These are phyloP conservation scores for Aristolochia contorta DNA, from an alignment of 164 flowering plant species.

Conservation along the genomic window DNA sequence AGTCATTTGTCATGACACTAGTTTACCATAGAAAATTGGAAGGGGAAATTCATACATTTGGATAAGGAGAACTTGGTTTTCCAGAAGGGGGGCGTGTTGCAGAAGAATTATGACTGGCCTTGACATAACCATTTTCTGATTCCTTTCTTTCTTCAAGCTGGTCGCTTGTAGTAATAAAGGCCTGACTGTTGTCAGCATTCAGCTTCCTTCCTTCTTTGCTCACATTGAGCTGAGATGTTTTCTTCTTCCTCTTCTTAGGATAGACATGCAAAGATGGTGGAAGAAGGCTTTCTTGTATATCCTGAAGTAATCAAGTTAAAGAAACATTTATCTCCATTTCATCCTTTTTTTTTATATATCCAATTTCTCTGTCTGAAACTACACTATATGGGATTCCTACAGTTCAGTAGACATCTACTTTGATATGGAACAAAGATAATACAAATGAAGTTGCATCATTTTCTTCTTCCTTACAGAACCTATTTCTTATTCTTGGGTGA, in stretches of 20 bases:
- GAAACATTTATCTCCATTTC: not conserved
- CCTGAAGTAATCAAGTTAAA: slow-evolving; percentile 31
- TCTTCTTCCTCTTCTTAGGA: slow-evolving; percentile 26
- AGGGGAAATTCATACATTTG: slow-evolving; percentile 35
- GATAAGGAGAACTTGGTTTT: slow-evolving; percentile 48
- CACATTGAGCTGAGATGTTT: slow-evolving; percentile 20
- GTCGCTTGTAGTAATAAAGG: slow-evolving; percentile 11
- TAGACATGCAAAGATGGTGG: slow-evolving; percentile 63
- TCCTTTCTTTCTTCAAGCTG: slow-evolving; percentile 6
- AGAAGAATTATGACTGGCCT: slow-evolving; percentile 11
- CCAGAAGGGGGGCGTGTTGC: slow-evolving; percentile 9
- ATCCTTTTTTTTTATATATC: not conserved
- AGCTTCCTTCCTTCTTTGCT: slow-evolving; percentile 20
- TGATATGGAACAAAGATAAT: too few relatives aligned
- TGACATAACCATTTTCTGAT: slow-evolving; percentile 15
- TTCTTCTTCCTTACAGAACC: too few relatives aligned
- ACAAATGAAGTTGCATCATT: too few relatives aligned
- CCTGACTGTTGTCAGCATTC: slow-evolving; percentile 11
- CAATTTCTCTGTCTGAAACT: not conserved
- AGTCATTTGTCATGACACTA: too few relatives aligned
- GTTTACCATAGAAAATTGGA: not conserved
- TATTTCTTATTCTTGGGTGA: too few relatives aligned
- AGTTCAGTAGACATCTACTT: too few relatives aligned
- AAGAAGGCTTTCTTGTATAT: slow-evolving; percentile 54
- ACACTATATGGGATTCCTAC: too few relatives aligned